A percentile compares a stretch with the other conserved stretches of the same genome.
These are phyloP conservation scores for Trametes gibbosa DNA, from an alignment of 768 basidiomycete genomes.

Conservation along the genomic window DNA sequence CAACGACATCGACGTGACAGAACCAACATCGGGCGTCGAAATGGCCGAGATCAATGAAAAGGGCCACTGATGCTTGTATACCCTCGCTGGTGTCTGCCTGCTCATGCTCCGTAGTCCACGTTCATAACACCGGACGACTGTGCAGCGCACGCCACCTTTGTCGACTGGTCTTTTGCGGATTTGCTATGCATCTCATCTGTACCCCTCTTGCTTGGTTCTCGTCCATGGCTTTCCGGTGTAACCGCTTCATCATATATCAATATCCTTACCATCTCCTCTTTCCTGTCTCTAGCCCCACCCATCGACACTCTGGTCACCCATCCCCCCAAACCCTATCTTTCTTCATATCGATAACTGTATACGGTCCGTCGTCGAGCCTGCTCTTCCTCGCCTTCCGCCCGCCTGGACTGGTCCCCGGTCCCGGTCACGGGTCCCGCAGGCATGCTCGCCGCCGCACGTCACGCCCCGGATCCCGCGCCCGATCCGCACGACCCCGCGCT, in stretches of 20 bases:
- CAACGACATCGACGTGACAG: conserved; percentile 13
- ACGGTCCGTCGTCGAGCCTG: conserved; percentile 1
- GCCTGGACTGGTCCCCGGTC: not conserved
- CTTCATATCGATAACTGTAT: conserved; percentile 8
- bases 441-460: not conserved
- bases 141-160: not conserved
- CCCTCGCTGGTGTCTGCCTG: not conserved
- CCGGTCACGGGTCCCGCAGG: not conserved
- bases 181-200: conserved; percentile 8
- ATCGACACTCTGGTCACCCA: not conserved
- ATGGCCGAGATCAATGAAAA: conserved; percentile 20
- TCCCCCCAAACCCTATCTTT: not conserved
- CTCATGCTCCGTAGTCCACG: not conserved
- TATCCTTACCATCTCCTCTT: conserved; percentile 7
- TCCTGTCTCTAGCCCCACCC: not conserved
- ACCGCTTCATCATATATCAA: conserved; percentile 18
- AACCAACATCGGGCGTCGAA: conserved; percentile 13
- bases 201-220: conserved; percentile 14
- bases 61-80: conserved; percentile 7
- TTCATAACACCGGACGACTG: too few relatives aligned
- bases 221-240: conserved; percentile 8
- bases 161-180: not conserved
- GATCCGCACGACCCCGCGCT: conserved; percentile 17
- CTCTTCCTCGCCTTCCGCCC: not conserved
- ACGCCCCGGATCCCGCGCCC: conserved; percentile 12